Evolutionary conservation across 1,139 yeast species (phyloP), one percentile per base, ranked within the genome.

Genomic region (Entelexis sorbosivorans): DNA sequence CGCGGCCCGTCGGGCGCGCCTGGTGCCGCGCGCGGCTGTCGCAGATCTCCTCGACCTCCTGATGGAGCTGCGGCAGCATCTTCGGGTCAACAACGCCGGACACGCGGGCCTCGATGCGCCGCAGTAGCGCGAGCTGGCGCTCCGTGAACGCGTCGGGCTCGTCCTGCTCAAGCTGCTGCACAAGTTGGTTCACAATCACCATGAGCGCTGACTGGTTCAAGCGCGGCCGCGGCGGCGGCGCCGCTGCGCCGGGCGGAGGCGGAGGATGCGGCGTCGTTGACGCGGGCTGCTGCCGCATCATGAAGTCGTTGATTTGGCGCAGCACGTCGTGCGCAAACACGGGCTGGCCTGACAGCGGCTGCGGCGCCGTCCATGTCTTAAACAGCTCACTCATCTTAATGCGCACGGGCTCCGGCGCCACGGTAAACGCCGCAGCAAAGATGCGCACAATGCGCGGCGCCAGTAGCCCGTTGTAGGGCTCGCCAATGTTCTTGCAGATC

Each of bases 401-500:
- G 58, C 97, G 75, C 17, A 81, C 77, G n/a, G 73, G 68, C 60
- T 87, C 95, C 61, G 80, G 82, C 38, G 85, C 91, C 53, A 82
- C 69, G 31, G 87, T 76, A 64, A 86, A 93, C 2, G 89, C 82
- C 57, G 79, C 81, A 26, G 86, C 79, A 66, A 82, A 91, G 2
- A 85, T 70, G 59, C 73, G 77, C 68, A 74, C 81, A 40, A 87
- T 70, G 49, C 80, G 81, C 69, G 76, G 62, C 6, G 88, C 83
- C 63, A 89, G 79, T 54, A 83, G 68, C 11, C 79, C 73, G 34
- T 88, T 85, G 64, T 89, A 91, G 1, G 97, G 96, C 55, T 80
- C 76, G 7, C 96, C 96, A 22, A 87, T 82, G 60, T 82, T 85
- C 67, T 91, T 91, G 67, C 94, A 84, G 45, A 91, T 83, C n/a